Evolutionary conservation across 306 rosid species (phyloP), one percentile per base, ranked within the genome.

Genomic region (Nissolia schottii): DNA sequence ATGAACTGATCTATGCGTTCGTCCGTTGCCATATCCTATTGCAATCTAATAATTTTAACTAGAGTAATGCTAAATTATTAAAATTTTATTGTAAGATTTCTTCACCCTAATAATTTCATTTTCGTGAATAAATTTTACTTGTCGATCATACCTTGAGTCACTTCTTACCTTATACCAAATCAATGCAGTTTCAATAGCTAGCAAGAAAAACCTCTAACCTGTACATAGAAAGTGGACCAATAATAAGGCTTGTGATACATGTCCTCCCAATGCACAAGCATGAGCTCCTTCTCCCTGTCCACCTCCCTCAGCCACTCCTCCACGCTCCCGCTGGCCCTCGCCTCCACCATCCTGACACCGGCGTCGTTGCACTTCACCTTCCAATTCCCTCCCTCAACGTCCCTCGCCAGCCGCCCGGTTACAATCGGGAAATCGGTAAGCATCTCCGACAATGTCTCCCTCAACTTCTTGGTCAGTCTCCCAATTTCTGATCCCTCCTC

Each of bases 221-320:
- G 96, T 9, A 87, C 81, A 79, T 79, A 85, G 61, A 92, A 89
- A 22, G 96, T 82, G 57, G 96, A 87, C 96, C 93, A 92, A 71
- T 82, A 87, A 16, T 81, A 84, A 22, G 86, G 73, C 34, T 79
- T 73, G 24, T 51, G 73, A 48, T 2, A 64, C 86, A 85, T 83
- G 24, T 57, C 85, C 65, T 90, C 94, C 94, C 96, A 91, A 20
- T 69, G 37, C 43, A 85, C 88, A 81, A 87, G 96, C 49, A 60
- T 66, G 11, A 80, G 82, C 72, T 91, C 97, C 64, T 75, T 86
- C 9, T 78, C 91, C 61, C 88, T 67, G 6, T 80, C 55, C 20
- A 85, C 82, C 31, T 20, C 43, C 7, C 2, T 45, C 2, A 89
- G 56, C 97, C 96, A 91, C 0, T 64, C 87, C 1, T 85, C 80